These are phyloP conservation scores for Wickerhamiella azymoides DNA, from an alignment of 805 yeast genomes.

Conservation along the genomic window DNA sequence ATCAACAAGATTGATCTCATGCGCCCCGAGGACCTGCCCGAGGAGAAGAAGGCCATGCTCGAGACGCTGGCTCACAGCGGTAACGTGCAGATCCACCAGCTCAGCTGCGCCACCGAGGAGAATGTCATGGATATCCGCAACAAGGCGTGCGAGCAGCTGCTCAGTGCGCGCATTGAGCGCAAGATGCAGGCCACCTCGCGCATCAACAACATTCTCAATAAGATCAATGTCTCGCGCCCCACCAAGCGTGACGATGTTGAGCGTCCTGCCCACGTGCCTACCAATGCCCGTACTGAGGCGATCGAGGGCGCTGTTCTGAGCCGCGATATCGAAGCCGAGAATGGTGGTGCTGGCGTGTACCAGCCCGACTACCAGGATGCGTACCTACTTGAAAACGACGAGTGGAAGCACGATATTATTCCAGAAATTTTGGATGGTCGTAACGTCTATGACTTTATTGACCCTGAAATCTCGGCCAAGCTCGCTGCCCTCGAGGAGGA, in stretches of 20 bases:
- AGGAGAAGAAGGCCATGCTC: conserved; percentile 58
- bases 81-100: conserved; percentile 83
- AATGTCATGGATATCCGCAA: conserved; percentile 93
- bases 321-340: conserved; percentile 79
- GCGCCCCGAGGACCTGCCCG: conserved; percentile 67
- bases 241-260: conserved; percentile 67
- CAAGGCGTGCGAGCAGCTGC: conserved; percentile 91
- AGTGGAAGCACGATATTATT: conserved; percentile 95
- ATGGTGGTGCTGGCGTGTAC: conserved; percentile 98
- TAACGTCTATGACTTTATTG: conserved; percentile 94
- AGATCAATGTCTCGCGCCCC: conserved; percentile 90
- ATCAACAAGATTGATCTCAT: conserved; percentile 90
- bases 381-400: conserved; percentile 85
- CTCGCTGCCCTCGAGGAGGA: conserved; percentile 92
- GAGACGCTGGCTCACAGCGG: conserved; percentile 41
- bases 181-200: conserved; percentile 88
- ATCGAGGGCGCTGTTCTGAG: conserved; percentile 48
- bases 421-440: conserved; percentile 94
- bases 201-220: conserved; percentile 77
- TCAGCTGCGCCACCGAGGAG: conserved; percentile 89
- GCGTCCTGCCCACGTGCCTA: conserved; percentile 75
- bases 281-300: conserved; percentile 62
- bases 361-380: conserved; percentile 87
- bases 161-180: conserved; percentile 91
- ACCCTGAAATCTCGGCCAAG: conserved; percentile 87